Conservation (phyloP, 164 flowering plant genomes). For the Paratinospora sagittata region DNA sequence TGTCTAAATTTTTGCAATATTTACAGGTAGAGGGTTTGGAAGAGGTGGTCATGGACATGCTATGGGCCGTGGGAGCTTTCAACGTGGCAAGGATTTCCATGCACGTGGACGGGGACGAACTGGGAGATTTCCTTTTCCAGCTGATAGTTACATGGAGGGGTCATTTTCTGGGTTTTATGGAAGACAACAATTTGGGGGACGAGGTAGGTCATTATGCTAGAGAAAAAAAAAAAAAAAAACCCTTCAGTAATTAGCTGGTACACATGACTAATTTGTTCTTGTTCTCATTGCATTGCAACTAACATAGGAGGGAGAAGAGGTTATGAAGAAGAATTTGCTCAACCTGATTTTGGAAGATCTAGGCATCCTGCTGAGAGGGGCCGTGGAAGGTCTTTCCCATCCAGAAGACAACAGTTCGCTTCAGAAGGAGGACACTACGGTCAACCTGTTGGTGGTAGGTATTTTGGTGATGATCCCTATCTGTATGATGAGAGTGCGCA, state of each 20-base stretch:
- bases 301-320: slow-evolving; percentile 60
- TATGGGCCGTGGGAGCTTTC: slow-evolving; percentile 27
- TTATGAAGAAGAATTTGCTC: slow-evolving; percentile 16
- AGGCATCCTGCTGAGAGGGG: slow-evolving; percentile 39
- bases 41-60: slow-evolving; percentile 35
- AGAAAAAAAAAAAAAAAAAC: too few species aligned
- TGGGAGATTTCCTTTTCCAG: slow-evolving; percentile 37
- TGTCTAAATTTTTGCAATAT: slow-evolving; percentile 3
- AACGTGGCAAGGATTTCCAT: slow-evolving; percentile 38
- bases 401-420: slow-evolving; percentile 41
- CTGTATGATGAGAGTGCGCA: slow-evolving; percentile 34
- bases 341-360: slow-evolving; percentile 29
- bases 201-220: slow-evolving; percentile 25
- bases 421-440: slow-evolving; percentile 41
- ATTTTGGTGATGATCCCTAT: slow-evolving; percentile 45
- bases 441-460: slow-evolving; percentile 35
- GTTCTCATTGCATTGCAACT: too few species aligned
- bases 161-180: slow-evolving; percentile 30
- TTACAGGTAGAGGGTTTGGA: slow-evolving; percentile 50
- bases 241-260: too few species aligned
- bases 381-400: slow-evolving; percentile 22
- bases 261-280: too few species aligned
- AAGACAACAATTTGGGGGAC: slow-evolving; percentile 29
- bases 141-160: slow-evolving; percentile 24
- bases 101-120: slow-evolving; percentile 41